phyloP scores from a whole-genome alignment of 2,329 filamentous ascomycete genomes.

The Verticillium nubilum region DNA sequence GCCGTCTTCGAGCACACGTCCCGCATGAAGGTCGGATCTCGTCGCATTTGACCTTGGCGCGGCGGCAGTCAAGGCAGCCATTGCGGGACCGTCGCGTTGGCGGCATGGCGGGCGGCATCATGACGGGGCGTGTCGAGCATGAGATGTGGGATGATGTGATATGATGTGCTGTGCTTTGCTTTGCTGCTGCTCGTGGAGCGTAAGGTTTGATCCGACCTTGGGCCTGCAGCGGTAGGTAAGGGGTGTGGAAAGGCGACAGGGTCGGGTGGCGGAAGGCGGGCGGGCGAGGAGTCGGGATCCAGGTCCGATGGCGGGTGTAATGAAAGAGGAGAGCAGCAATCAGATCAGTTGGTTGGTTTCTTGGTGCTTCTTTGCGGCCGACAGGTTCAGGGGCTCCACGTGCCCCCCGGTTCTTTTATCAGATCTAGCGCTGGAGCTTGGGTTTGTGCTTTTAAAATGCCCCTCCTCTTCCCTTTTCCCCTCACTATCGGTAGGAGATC shows the following conservation, averaged over 20 bases:
- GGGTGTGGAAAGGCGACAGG: not conserved
- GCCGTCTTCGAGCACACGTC: conserved; percentile 23
- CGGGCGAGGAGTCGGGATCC: not conserved
- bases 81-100: conserved; percentile 18
- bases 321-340: not conserved
- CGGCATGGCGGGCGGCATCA: conserved; percentile 4
- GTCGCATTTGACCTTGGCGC: conserved; percentile 24
- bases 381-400: not conserved
- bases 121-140: not conserved
- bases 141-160: not conserved
- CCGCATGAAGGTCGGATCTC: conserved; percentile 22
- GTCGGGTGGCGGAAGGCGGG: not conserved
- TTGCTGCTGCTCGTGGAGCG: not conserved
- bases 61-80: conserved; percentile 26
- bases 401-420: not conserved
- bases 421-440: not conserved
- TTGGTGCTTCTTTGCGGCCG: not conserved
- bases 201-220: not conserved
- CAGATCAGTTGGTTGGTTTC: not conserved
- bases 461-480: not conserved
- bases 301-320: not conserved
- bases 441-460: not conserved
- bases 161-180: not conserved
- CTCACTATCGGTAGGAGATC: not conserved
- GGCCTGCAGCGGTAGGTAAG: not conserved